phyloP scores from a whole-genome alignment of 306 rosid genomes.

The Sicyos edulis region DNA sequence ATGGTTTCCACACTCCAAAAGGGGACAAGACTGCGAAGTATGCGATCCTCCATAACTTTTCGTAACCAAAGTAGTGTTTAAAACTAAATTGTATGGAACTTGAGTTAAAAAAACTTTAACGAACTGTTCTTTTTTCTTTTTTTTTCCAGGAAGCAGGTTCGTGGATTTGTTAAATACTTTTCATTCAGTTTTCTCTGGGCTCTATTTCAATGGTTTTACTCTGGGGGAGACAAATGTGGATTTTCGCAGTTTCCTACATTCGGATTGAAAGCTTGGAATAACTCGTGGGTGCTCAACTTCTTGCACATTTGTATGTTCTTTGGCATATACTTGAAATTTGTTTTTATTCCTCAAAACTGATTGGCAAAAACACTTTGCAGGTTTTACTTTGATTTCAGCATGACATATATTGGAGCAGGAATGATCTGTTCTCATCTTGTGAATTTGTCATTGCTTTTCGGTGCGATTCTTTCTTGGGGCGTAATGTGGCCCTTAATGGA shows the following conservation, averaged over 20 bases:
- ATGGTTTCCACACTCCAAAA: conserved; percentile 87
- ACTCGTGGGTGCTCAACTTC: conserved; percentile 48
- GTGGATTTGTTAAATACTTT: conserved; percentile 64
- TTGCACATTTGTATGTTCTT: neutral
- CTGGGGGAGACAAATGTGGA: conserved; percentile 80
- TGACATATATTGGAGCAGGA: conserved; percentile 98
- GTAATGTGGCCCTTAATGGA: conserved; percentile 90
- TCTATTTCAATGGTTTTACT: conserved; percentile 88
- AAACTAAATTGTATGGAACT: neutral
- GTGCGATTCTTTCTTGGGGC: conserved; percentile 95
- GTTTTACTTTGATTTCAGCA: conserved; percentile 91
- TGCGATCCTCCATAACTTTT: neutral
- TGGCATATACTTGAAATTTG: conserved; percentile 6
- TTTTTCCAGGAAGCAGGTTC: conserved; percentile 73
- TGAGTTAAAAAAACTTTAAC: conserved; percentile 24
- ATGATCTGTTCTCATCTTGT: conserved; percentile 97
- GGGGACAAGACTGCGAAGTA: conserved; percentile 88
- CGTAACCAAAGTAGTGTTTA: neutral
- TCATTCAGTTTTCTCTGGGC: conserved; percentile 84
- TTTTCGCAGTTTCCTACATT: conserved; percentile 88
- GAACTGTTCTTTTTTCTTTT: conserved; percentile 20
- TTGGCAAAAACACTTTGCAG: conserved; percentile 41
- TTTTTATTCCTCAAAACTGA: conserved; percentile 25
- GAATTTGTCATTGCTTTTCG: conserved; percentile 81
- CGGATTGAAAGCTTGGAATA: conserved; percentile 80